phyloP scores from a whole-genome alignment of 331 rosid species.

The Quercus tomentella region DNA sequence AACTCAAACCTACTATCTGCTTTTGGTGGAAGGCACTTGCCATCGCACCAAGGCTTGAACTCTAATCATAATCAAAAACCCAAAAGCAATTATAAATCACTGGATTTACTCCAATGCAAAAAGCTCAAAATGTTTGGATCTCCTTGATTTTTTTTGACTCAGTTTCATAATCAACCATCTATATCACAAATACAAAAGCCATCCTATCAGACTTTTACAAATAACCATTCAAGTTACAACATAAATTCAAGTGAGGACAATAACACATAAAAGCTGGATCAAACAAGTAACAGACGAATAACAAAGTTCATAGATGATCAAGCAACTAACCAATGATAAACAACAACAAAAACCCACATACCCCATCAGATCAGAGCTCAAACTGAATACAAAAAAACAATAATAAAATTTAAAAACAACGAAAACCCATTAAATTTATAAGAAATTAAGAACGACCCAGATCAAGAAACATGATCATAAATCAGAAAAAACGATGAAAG shows the following conservation, averaged over 20 bases:
- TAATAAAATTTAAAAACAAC: slow-evolving; percentile 1
- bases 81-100: slow-evolving; percentile 1
- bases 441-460: slow-evolving; percentile 19
- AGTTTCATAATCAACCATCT: slow-evolving; percentile 17
- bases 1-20: too few species aligned
- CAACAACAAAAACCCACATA: not conserved
- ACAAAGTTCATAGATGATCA: slow-evolving; percentile 1
- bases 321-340: not conserved
- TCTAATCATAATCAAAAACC: not conserved
- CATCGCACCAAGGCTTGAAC: too few species aligned
- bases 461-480: slow-evolving; percentile 9
- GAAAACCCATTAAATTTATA: slow-evolving; percentile 26
- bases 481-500: slow-evolving; percentile 12
- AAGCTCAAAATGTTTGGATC: slow-evolving; percentile 31
- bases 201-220: not conserved
- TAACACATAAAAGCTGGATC: slow-evolving; percentile 4
- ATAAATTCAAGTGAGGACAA: slow-evolving; percentile 17
- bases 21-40: too few species aligned
- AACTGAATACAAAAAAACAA: not conserved
- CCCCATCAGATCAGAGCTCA: slow-evolving; percentile 23
- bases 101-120: slow-evolving; percentile 9
- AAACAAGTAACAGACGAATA: slow-evolving; percentile 10
- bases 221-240: slow-evolving; percentile 17
- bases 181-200: slow-evolving; percentile 12
- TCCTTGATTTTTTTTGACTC: not conserved